Evolutionary conservation across 176 grass and related monocot genomes (phyloP).

Genomic region (Rhynchospora breviuscula): DNA sequence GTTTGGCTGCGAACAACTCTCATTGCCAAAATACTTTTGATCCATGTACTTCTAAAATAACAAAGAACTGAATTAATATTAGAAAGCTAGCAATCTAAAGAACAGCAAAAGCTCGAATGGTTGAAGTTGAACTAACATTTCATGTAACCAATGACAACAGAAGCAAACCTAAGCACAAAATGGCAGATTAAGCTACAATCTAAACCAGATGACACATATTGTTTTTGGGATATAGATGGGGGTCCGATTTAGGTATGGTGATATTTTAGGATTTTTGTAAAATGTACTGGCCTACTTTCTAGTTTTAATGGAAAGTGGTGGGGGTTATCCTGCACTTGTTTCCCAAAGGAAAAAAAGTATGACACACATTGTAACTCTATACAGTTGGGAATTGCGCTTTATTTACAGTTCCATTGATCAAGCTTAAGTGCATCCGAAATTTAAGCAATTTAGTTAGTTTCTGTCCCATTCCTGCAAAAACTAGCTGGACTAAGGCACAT

Average conservation of each 20-base stretch:
- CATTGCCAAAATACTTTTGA: slow-evolving; percentile 24
- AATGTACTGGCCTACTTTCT: no score
- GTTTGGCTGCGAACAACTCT: slow-evolving; percentile 22
- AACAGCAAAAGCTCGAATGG: background rate
- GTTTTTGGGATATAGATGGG: no score
- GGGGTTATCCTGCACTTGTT: no score
- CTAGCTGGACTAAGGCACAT: background rate
- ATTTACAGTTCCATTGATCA: background rate
- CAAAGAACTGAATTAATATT: background rate
- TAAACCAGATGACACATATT: background rate
- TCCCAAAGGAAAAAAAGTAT: no score
- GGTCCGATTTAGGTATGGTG: no score
- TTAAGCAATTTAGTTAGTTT: background rate
- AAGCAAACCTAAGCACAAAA: background rate
- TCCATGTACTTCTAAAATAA: slow-evolving; percentile 39
- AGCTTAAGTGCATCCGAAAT: background rate
- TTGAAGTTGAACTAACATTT: background rate
- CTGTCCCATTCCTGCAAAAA: background rate
- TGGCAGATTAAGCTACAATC: background rate
- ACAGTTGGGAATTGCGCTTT: background rate
- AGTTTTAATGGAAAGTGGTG: no score
- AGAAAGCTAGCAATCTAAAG: background rate
- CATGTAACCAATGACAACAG: background rate
- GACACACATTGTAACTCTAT: background rate
- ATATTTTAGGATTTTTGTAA: no score